Evolutionary conservation across 805 yeast genomes (phyloP), one percentile per base, ranked within the genome.

Genomic region (Metschnikowia noctiluminum): DNA sequence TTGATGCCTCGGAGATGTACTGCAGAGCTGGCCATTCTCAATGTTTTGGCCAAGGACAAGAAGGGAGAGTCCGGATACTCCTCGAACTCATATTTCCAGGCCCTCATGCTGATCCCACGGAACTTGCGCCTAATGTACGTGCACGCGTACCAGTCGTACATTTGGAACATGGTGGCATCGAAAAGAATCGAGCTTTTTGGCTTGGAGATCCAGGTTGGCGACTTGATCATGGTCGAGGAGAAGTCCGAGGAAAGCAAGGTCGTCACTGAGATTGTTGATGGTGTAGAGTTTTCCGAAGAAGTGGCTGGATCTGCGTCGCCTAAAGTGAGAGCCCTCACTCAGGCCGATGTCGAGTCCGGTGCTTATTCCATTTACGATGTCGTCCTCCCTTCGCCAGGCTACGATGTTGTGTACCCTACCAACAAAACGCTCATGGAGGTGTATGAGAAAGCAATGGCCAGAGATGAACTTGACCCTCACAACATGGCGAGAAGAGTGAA

Each of bases 311-410:
- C 74, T 40, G 71, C 68, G 8, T 82, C 77, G 50, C 71, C 77
- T 27, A 79, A 89, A 55, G 97, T 96, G 1, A 77, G 85, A 57
- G 78, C 85, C 0, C 75, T 94, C 15, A 87, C 96, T 0, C 74
- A 79, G 46, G 89, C 83, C 49, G 98, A 92, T 50, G 70, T 85
- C 26, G 79, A 72, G 5, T 47, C 71, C 2, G 80, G 80, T 0
- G 78, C 75, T 46, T 87, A 76, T 62, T 66, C 85, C 11, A 85
- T 92, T 32, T 84, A 78, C 61, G 98, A 94, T 65, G 76, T 94
- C 28, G 96, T 95, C 2, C 73, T 94, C 47, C 98, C 99, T n/a
- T 81, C 96, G 0, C 99, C 99, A 2, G 99, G 99, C 0, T 90
- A 82, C 64, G 97, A 90, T 62, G 81, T 94, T n/a, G 62, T 76